Conservation (phyloP, 2,329 filamentous ascomycete species). For the Penicillium sumatraense region DNA sequence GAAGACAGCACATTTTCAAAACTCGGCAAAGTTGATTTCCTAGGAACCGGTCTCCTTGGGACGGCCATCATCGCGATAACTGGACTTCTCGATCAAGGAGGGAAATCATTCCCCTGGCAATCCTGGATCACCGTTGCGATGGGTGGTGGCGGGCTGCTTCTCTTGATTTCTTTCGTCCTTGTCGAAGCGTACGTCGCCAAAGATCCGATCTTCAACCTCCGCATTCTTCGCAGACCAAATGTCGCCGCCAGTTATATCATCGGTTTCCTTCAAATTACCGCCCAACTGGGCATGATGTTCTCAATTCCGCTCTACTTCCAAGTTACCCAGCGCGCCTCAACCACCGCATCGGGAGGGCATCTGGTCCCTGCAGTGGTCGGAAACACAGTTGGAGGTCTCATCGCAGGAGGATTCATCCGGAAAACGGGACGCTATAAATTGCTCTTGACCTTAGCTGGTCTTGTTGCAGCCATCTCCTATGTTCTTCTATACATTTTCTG, state of each 20-base stretch:
- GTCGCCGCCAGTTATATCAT: conserved; percentile 44
- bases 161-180: conserved; percentile 31
- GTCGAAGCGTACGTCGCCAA: conserved; percentile 36
- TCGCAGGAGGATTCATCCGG: conserved; percentile 63
- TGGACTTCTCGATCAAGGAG: conserved; percentile 55
- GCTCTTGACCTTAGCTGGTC: conserved; percentile 56
- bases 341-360: conserved; percentile 63
- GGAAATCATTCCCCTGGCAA: conserved; percentile 44
- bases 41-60: conserved; percentile 56
- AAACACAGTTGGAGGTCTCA: conserved; percentile 66
- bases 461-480: conserved; percentile 58
- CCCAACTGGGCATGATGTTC: conserved; percentile 68
- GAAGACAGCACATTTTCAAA: conserved; percentile 27
- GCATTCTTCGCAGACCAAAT: conserved; percentile 37
- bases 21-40: conserved; percentile 62
- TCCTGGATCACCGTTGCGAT: conserved; percentile 29
- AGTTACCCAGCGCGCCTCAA: conserved; percentile 61
- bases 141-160: conserved; percentile 8
- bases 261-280: conserved; percentile 57
- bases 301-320: conserved; percentile 73
- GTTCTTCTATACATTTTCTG: conserved; percentile 59
- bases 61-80: conserved; percentile 50
- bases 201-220: conserved; percentile 43
- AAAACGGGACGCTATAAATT: conserved; percentile 64
- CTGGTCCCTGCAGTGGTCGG: conserved; percentile 70